These are phyloP conservation scores for Pneumocystis jirovecii DNA, from an alignment of 1,139 yeast species.

Conservation along the genomic window DNA sequence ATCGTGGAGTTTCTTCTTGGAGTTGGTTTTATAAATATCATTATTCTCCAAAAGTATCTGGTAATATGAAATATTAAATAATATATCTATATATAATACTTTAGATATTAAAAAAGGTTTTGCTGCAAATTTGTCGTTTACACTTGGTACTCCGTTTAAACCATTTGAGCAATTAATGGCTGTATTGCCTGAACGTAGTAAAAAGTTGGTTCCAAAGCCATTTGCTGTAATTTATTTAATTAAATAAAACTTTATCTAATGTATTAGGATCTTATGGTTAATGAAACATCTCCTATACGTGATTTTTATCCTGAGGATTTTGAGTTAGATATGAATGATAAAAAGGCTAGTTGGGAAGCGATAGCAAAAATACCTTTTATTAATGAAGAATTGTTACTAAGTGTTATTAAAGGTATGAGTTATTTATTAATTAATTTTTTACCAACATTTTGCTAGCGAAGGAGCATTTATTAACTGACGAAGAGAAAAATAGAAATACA, in stretches of 20 bases:
- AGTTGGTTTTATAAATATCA: constrained; percentile 83
- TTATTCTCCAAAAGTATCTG: constrained; percentile 80
- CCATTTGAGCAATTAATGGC: constrained; percentile 98
- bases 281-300: constrained; percentile 68
- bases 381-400: constrained; percentile 59
- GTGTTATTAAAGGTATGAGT: constrained; percentile 45
- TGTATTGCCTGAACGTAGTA: constrained; percentile 87
- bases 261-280: constrained; percentile 67
- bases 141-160: constrained; percentile 61
- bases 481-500: constrained; percentile 57
- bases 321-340: constrained; percentile 82
- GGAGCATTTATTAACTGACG: constrained; percentile 48
- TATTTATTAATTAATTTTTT: not conserved
- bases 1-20: constrained; percentile 86
- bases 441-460: constrained; percentile 14
- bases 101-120: constrained; percentile 57
- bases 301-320: constrained; percentile 88
- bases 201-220: constrained; percentile 57
- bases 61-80: not conserved
- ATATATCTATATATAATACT: not conserved
- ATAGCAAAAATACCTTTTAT: constrained; percentile 91
- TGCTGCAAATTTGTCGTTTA: constrained; percentile 42
- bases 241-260: not conserved
- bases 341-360: constrained; percentile 95
- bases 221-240: constrained; percentile 23